Conservation (phyloP, 2,329 filamentous ascomycete genomes). For the Talaromyces islandicus region DNA sequence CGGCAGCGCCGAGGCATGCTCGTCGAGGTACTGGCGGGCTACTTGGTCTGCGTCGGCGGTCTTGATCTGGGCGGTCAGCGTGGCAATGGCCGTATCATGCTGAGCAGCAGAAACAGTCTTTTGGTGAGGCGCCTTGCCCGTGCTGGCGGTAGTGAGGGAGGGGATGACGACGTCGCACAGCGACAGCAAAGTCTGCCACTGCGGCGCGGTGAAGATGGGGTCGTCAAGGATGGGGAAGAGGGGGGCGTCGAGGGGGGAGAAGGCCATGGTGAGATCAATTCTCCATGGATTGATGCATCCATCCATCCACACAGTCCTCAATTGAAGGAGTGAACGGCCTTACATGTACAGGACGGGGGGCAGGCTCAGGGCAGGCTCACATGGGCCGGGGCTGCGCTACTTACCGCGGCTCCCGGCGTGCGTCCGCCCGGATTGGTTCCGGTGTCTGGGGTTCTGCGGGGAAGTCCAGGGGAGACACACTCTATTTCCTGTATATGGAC, state of each 20-base stretch:
- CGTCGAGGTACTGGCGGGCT: constrained; percentile 42
- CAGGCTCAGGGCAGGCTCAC: neutral
- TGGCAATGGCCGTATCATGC: constrained; percentile 27
- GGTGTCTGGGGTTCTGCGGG: neutral
- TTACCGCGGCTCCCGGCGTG: neutral
- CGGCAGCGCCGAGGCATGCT: constrained; percentile 43
- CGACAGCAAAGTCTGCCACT: constrained; percentile 55
- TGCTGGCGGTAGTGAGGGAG: constrained; percentile 39
- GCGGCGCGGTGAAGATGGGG: constrained; percentile 46
- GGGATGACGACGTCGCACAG: constrained; percentile 55
- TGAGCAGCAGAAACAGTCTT: constrained; percentile 35
- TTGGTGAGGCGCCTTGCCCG: constrained; percentile 26
- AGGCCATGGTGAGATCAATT: neutral
- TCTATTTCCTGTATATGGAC: too few species aligned
- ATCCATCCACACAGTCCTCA: neutral
- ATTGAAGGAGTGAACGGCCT: neutral
- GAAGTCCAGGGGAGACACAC: neutral
- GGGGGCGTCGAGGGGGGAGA: constrained; percentile 33
- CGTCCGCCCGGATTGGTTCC: neutral
- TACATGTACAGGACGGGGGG: too few species aligned
- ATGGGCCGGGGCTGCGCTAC: neutral
- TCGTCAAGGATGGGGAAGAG: constrained; percentile 43
- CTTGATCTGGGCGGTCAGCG: constrained; percentile 16
- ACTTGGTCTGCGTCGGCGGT: constrained; percentile 29
- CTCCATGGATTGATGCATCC: too few species aligned